Evolutionary conservation across 371 early-diverging fungal species (phyloP).

Genomic region (Spraguea lophii): DNA sequence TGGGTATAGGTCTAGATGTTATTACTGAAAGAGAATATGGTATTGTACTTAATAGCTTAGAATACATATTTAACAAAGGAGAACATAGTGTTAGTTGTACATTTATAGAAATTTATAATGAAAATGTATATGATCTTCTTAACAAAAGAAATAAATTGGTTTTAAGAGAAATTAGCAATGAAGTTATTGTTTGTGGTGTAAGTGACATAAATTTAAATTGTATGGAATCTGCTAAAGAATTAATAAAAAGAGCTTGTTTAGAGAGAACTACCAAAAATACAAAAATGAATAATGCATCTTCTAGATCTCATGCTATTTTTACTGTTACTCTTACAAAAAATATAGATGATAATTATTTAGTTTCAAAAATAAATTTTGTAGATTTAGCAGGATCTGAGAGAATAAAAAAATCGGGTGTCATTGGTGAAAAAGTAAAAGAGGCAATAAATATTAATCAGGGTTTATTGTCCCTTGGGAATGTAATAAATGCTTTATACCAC

Average conservation of each 20-base stretch:
- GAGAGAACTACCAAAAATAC: conserved; percentile 72
- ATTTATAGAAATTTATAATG: conserved; percentile 72
- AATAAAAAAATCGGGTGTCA: conserved; percentile 71
- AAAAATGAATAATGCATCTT: conserved; percentile 79
- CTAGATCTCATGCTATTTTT: conserved; percentile 88
- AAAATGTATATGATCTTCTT: conserved; percentile 61
- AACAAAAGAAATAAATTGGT: conserved; percentile 57
- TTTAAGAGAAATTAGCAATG: conserved; percentile 69
- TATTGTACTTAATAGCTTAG: neutral
- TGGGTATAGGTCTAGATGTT: conserved; percentile 67
- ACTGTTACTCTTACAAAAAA: conserved; percentile 44
- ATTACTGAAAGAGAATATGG: conserved; percentile 18
- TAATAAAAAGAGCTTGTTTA: conserved; percentile 56
- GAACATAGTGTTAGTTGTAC: conserved; percentile 41
- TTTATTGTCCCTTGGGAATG: conserved; percentile 83
- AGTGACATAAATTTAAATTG: conserved; percentile 55
- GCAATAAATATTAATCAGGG: conserved; percentile 91
- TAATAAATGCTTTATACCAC: conserved; percentile 75
- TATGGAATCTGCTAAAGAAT: conserved; percentile 67
- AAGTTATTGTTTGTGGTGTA: conserved; percentile 67
- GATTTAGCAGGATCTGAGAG: conserved; percentile 98
- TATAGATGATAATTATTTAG: conserved; percentile 1
- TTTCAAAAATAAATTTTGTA: conserved; percentile 54
- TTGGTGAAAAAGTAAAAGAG: conserved; percentile 77
- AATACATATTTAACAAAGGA: neutral